Evolutionary conservation across 1,139 yeast species (phyloP), one percentile per base, ranked within the genome.

Genomic region (Meyerozyma athensensis): DNA sequence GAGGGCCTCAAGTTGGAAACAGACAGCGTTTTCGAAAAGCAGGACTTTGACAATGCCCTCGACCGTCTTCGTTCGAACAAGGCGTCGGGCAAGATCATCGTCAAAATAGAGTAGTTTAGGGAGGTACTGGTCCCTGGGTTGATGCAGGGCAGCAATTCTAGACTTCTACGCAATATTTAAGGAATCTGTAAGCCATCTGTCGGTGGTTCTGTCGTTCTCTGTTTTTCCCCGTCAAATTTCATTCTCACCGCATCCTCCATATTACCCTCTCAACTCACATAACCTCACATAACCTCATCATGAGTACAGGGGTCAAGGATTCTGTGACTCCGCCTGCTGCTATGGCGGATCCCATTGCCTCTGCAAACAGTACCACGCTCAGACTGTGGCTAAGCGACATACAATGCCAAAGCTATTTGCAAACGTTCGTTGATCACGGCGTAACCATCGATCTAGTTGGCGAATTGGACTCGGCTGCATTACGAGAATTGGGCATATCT

Each of bases 401-500:
- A 14, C 58, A 60, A 36, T 69, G 74, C 46, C 69, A 58, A 40
- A 70, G 65, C 23, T 57, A 66, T 46, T 56, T 55, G 42, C 34
- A 52, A 34, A 61, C 56, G 39, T 69, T 70, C 42, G 49, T 60
- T 7, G 72, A 67, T 10, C 53, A 81, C 50, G 83, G 78, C 21
- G 75, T 87, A 44, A 71, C 80, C 0, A 60, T 72, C 33, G 85
- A 79, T 35, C 61, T 86, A 5, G 55, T 86, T 10, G 63, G 78
- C 1, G 84, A 78, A 43, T 59, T 89, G 36, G 96, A 87, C 52
- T 69, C 75, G 26, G 68, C 62, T n/a, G 76, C 89, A 1, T 68
- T 92, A 39, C 74, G 72, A 39, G 95, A 84, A 44, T 57, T 92
- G 7, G 97, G 96, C 0, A 62, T 92, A n/a, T 48, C 49, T 14